phyloP scores from a whole-genome alignment of 2,329 filamentous ascomycete species.

The Trichothecium sympodiale region DNA sequence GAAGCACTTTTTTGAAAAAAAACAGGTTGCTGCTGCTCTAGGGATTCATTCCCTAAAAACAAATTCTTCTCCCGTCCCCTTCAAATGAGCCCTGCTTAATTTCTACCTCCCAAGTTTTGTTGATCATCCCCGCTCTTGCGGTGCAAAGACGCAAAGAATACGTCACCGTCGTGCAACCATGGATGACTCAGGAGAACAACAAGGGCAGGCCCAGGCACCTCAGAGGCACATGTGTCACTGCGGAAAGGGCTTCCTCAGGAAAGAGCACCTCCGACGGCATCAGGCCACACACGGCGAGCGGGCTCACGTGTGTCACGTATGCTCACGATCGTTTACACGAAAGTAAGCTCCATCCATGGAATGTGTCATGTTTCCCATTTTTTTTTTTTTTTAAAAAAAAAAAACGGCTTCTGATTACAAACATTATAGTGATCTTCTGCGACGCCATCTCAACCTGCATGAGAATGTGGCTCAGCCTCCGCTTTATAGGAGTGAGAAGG shows the following conservation, averaged over 20 bases:
- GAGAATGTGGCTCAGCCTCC: slow-evolving; percentile 15
- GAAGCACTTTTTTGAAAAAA: too few species aligned
- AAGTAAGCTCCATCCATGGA: slow-evolving; percentile 16
- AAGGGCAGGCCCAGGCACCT: too few species aligned
- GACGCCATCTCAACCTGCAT: slow-evolving; percentile 24
- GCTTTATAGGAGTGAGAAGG: slow-evolving; percentile 22
- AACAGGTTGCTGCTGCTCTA: too few species aligned
- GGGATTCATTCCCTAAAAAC: too few species aligned
- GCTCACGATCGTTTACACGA: slow-evolving; percentile 25
- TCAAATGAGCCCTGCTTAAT: too few species aligned
- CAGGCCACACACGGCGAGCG: slow-evolving; percentile 25
- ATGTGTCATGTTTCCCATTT: not conserved
- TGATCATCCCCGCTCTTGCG: too few species aligned
- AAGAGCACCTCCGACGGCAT: slow-evolving; percentile 27
- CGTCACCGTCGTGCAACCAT: too few species aligned
- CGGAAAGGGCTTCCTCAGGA: slow-evolving; percentile 27
- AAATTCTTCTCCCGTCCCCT: too few species aligned
- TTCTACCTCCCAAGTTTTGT: too few species aligned
- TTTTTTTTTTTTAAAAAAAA: slow-evolving; percentile 2
- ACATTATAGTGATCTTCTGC: slow-evolving; percentile 21
- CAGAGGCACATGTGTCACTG: slow-evolving; percentile 19
- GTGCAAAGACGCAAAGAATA: too few species aligned
- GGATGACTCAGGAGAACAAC: too few species aligned
- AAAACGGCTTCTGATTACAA: not conserved
- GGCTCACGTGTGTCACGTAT: slow-evolving; percentile 22